Conservation (phyloP, 192 early-diverging fungal genomes). For the Gryganskiella cystojenkinii region DNA sequence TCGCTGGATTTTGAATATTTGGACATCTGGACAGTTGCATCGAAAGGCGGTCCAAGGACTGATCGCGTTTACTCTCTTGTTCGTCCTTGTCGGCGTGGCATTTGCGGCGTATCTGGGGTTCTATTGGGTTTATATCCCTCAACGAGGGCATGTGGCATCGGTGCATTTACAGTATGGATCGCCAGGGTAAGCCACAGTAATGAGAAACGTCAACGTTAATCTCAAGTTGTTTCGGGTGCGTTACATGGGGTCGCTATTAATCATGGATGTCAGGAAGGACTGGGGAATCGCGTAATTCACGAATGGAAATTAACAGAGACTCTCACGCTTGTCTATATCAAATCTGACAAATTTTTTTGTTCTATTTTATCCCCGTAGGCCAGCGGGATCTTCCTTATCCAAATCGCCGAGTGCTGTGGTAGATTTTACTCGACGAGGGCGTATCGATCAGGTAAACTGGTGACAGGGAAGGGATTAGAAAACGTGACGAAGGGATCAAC, state of each 20-base stretch:
- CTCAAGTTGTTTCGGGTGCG: no score
- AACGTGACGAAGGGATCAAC: background rate
- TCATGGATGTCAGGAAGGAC: no score
- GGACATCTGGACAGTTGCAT: slow-evolving; percentile 20
- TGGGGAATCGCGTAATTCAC: no score
- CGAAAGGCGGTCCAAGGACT: slow-evolving; percentile 31
- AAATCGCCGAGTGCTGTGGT: no score
- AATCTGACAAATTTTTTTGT: no score
- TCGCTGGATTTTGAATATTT: background rate
- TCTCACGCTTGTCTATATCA: no score
- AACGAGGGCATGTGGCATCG: slow-evolving; percentile 20
- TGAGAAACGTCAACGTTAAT: no score
- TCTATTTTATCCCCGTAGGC: no score
- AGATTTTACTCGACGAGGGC: no score
- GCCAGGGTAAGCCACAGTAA: background rate
- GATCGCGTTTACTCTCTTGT: slow-evolving; percentile 1
- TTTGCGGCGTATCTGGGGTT: slow-evolving; percentile 40
- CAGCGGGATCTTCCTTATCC: no score
- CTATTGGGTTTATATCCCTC: slow-evolving; percentile 48
- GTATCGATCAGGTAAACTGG: background rate
- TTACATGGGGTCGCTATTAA: no score
- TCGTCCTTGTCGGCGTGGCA: slow-evolving; percentile 13
- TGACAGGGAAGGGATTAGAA: background rate
- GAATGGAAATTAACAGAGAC: no score
- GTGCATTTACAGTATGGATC: slow-evolving; percentile 34